Evolutionary conservation across 768 basidiomycete species (phyloP).

Genomic region (Saitozyma podzolica): DNA sequence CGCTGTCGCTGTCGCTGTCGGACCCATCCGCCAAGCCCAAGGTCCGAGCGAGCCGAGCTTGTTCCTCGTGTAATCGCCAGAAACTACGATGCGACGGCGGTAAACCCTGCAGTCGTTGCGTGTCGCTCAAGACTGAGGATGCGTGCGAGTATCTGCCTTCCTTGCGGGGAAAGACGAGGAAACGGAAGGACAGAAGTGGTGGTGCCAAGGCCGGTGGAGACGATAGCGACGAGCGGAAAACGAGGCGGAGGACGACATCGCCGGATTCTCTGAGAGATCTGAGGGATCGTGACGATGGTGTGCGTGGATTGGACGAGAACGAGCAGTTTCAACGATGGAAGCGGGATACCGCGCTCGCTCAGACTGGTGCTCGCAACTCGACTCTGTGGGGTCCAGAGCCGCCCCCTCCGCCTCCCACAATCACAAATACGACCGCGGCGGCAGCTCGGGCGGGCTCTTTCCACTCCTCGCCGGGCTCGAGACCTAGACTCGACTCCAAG

Average conservation of each 20-base stretch:
- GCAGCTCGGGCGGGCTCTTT: neutral
- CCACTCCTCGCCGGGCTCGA: neutral
- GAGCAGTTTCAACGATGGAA: neutral
- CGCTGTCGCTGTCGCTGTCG: neutral
- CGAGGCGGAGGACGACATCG: neutral
- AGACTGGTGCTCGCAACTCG: neutral
- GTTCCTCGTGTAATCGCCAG: slow-evolving; percentile 28
- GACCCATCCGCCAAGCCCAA: neutral
- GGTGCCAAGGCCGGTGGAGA: neutral
- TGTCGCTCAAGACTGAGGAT: neutral
- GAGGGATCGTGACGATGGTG: neutral
- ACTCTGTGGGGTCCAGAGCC: neutral
- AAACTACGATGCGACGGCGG: slow-evolving; percentile 31
- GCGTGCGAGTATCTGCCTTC: slow-evolving; percentile 32
- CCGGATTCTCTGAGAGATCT: neutral
- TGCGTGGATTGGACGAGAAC: neutral
- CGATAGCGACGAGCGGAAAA: slow-evolving; percentile 2
- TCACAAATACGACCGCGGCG: neutral
- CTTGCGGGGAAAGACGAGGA: slow-evolving; percentile 32
- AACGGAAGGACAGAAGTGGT: slow-evolving; percentile 5
- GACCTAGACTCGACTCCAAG: neutral
- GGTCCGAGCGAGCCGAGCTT: slow-evolving; percentile 14
- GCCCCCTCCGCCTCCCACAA: neutral
- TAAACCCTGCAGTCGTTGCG: slow-evolving; percentile 34
- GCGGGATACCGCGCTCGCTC: neutral